Percentiles rank a stretch among this genome's conserved stretches.
Conservation (phyloP, 805 yeast genomes). For the Hagleromyces aurorensis region DNA sequence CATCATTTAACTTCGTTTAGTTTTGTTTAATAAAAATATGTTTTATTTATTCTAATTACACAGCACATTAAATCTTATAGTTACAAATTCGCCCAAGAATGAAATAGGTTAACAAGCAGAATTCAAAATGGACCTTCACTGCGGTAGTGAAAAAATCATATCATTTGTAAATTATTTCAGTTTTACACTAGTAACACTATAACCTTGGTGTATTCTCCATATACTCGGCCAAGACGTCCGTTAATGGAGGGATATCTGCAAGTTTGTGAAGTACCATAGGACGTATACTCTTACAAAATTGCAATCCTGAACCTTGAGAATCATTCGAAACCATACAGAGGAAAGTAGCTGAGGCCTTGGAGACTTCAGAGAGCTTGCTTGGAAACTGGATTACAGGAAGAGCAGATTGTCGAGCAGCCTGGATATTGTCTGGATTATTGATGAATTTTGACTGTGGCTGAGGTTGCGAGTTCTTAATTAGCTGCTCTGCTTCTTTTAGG, state of each 20-base stretch:
- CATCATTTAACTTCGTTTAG: too few relatives aligned
- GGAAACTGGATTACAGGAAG: slow-evolving; percentile 27
- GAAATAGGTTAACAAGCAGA: too few relatives aligned
- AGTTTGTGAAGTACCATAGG: slow-evolving; percentile 25
- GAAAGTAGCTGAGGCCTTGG: slow-evolving; percentile 28
- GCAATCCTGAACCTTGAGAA: slow-evolving; percentile 19
- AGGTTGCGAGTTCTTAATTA: slow-evolving; percentile 26
- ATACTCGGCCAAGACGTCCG: slow-evolving; percentile 26
- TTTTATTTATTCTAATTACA: too few relatives aligned
- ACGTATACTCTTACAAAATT: slow-evolving; percentile 24
- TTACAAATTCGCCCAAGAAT: too few relatives aligned
- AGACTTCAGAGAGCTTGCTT: slow-evolving; percentile 24
- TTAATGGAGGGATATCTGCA: slow-evolving; percentile 29
- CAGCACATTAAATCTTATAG: too few relatives aligned
- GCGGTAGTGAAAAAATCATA: too few relatives aligned
- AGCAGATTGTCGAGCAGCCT: slow-evolving; percentile 18
- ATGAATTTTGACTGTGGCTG: slow-evolving; percentile 17
- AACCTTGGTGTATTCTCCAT: slow-evolving; percentile 25
- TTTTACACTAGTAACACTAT: slow-evolving; percentile 3
- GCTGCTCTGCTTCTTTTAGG: slow-evolving; percentile 38
- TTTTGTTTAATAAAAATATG: too few relatives aligned
- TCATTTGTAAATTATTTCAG: too few relatives aligned
- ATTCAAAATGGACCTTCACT: too few relatives aligned
- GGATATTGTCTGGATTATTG: slow-evolving; percentile 13
- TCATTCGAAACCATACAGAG: slow-evolving; percentile 29